Conservation (phyloP, 2,329 filamentous ascomycete genomes). For the Penicillium sp. region DNA sequence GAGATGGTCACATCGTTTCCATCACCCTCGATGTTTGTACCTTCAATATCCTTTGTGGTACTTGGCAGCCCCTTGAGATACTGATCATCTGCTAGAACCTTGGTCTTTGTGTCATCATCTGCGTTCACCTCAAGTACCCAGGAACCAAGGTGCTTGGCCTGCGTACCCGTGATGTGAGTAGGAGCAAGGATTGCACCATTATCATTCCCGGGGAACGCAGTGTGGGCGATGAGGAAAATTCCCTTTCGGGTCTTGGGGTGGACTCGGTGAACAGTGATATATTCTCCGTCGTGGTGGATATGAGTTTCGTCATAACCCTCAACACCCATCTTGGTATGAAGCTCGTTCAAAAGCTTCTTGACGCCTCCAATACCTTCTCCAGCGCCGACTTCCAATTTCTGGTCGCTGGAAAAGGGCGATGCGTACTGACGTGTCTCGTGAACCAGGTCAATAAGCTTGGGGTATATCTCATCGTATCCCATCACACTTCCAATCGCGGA, state of each 20-base stretch:
- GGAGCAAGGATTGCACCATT: conserved; percentile 78
- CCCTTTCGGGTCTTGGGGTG: conserved; percentile 90
- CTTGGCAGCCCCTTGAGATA: conserved; percentile 81
- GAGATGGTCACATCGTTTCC: conserved; percentile 75
- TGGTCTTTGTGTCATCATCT: conserved; percentile 66
- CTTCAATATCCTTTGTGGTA: conserved; percentile 70
- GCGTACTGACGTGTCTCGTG: conserved; percentile 82
- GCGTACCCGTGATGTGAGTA: conserved; percentile 78
- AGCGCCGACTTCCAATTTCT: conserved; percentile 57
- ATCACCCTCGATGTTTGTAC: conserved; percentile 70
- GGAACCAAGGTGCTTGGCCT: conserved; percentile 80
- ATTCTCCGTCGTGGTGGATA: conserved; percentile 93
- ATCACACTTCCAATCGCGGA: conserved; percentile 95
- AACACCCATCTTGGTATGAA: conserved; percentile 93
- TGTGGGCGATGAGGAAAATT: conserved; percentile 94
- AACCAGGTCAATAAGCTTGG: conserved; percentile 87
- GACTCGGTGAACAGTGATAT: conserved; percentile 92
- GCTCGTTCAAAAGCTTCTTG: conserved; percentile 90
- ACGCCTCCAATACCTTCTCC: conserved; percentile 85
- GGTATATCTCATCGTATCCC: conserved; percentile 97
- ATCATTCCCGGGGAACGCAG: conserved; percentile 88
- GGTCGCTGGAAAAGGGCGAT: conserved; percentile 67
- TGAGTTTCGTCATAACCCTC: conserved; percentile 94
- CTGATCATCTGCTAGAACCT: conserved; percentile 67
- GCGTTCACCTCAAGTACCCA: conserved; percentile 90